Evolutionary conservation across 1,139 yeast species (phyloP).

Genomic region (Wickerhamiella pararugosa): DNA sequence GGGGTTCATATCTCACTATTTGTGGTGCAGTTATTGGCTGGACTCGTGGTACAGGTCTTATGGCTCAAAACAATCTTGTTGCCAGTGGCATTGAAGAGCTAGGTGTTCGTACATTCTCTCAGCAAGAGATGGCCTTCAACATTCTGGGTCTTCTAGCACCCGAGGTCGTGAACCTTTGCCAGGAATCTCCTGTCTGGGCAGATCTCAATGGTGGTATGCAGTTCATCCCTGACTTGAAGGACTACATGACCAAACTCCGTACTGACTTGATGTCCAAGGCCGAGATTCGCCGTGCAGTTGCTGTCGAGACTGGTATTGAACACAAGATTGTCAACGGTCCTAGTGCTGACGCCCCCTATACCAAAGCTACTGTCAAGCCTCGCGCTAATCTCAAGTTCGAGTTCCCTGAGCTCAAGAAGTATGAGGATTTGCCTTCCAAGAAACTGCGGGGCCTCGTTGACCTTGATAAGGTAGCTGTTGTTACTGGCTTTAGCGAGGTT

Average conservation of each 20-base stretch:
- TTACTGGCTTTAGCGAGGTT: slow-evolving; percentile 95
- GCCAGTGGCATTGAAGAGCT: slow-evolving; percentile 94
- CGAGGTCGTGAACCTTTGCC: slow-evolving; percentile 70
- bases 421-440: slow-evolving; percentile 52
- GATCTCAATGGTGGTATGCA: slow-evolving; percentile 98
- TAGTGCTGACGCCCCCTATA: slow-evolving; percentile 72
- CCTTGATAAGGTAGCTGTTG: slow-evolving; percentile 80
- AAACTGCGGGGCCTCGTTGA: slow-evolving; percentile 85
- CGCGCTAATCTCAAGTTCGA: slow-evolving; percentile 89
- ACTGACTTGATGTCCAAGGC: slow-evolving; percentile 69
- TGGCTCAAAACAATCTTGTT: slow-evolving; percentile 92
- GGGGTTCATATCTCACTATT: slow-evolving; percentile 86
- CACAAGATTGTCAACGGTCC: slow-evolving; percentile 87
- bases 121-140: slow-evolving; percentile 98
- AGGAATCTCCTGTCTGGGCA: slow-evolving; percentile 89
- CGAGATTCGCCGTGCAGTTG: slow-evolving; percentile 89
- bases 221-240: slow-evolving; percentile 82
- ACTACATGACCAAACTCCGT: slow-evolving; percentile 69
- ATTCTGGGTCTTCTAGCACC: slow-evolving; percentile 88
- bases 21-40: slow-evolving; percentile 99
- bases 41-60: slow-evolving; percentile 99
- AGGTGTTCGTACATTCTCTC: slow-evolving; percentile 96
- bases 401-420: slow-evolving; percentile 77
- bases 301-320: slow-evolving; percentile 83
- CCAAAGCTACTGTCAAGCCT: slow-evolving; percentile 64